phyloP scores from a whole-genome alignment of 768 basidiomycete genomes.

The Udeniomyces megalosporus region DNA sequence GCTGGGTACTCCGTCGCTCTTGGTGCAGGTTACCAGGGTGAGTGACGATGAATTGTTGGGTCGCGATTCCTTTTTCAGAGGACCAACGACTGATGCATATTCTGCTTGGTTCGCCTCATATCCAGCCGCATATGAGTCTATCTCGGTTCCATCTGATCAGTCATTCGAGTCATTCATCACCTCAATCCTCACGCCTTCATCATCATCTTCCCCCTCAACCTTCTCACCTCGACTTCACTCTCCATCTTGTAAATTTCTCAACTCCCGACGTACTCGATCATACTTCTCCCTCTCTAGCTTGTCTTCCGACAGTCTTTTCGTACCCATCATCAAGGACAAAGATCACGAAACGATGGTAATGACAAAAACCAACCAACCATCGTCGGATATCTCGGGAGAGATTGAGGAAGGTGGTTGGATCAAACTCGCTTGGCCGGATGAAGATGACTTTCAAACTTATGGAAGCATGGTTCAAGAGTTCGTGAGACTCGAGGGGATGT shows the following conservation, averaged over 20 bases:
- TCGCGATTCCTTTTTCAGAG: not conserved
- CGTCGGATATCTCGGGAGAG: not conserved
- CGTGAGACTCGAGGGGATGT: slow-evolving; percentile 59
- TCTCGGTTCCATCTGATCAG: not conserved
- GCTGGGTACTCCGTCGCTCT: not conserved
- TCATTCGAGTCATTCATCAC: not conserved
- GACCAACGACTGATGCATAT: not conserved
- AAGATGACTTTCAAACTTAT: slow-evolving; percentile 71
- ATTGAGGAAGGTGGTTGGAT: slow-evolving; percentile 59
- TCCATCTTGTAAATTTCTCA: not conserved
- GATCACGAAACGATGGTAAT: slow-evolving; percentile 35
- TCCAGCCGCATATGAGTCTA: not conserved
- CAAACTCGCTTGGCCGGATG: slow-evolving; percentile 68
- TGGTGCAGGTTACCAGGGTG: not conserved
- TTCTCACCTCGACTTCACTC: no score
- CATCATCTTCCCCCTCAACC: no score
- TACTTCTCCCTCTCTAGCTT: not conserved
- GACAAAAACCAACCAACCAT: slow-evolving; percentile 54
- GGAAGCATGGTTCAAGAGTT: slow-evolving; percentile 74
- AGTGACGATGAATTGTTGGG: not conserved
- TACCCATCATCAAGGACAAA: slow-evolving; percentile 21
- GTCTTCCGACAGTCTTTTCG: slow-evolving; percentile 6
- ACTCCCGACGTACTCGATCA: not conserved
- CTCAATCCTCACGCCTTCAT: not conserved
- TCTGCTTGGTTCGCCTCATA: not conserved